Conservation (phyloP, 1,139 yeast genomes). For the Torulaspora globosa region DNA sequence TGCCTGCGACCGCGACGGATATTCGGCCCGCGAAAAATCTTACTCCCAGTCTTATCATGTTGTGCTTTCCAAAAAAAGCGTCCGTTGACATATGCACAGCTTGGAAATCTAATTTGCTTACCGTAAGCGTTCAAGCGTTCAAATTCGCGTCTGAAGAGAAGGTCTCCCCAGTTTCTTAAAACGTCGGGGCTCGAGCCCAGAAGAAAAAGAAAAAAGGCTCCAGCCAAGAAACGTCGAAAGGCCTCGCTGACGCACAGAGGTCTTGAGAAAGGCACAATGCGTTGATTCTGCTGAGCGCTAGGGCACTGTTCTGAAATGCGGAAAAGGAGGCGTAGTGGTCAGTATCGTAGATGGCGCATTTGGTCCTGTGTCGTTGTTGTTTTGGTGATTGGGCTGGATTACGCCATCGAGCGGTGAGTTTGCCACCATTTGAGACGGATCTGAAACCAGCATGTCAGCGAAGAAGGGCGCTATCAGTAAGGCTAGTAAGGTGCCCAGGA, state of each 20-base stretch:
- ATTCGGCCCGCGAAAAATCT: slow-evolving; percentile 8
- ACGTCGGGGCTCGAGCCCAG: not conserved
- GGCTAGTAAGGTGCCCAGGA: slow-evolving; percentile 40
- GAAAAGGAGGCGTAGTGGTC: slow-evolving; percentile 30
- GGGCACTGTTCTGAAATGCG: slow-evolving; percentile 29
- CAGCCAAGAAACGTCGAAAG: slow-evolving; percentile 1
- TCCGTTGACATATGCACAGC: not conserved
- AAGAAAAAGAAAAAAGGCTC: slow-evolving; percentile 1
- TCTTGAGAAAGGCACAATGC: not conserved
- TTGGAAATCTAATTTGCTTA: slow-evolving; percentile 2
- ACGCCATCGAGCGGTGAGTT: slow-evolving; percentile 37
- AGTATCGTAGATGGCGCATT: slow-evolving; percentile 34
- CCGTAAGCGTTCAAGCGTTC: not conserved
- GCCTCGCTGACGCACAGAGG: not conserved
- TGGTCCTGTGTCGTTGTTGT: slow-evolving; percentile 60
- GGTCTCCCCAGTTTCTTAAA: not conserved
- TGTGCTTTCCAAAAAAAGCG: slow-evolving; percentile 12
- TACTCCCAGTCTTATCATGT: slow-evolving; percentile 3
- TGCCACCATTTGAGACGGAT: slow-evolving; percentile 20
- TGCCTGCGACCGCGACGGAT: slow-evolving; percentile 1
- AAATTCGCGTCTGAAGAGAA: slow-evolving; percentile 5
- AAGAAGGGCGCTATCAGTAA: slow-evolving; percentile 46
- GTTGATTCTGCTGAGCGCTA: slow-evolving; percentile 1
- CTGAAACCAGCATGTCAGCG: slow-evolving; percentile 29
- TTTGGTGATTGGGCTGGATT: slow-evolving; percentile 54